Conservation (phyloP, 129 eudicot species). For the Centaurea solstitialis region DNA sequence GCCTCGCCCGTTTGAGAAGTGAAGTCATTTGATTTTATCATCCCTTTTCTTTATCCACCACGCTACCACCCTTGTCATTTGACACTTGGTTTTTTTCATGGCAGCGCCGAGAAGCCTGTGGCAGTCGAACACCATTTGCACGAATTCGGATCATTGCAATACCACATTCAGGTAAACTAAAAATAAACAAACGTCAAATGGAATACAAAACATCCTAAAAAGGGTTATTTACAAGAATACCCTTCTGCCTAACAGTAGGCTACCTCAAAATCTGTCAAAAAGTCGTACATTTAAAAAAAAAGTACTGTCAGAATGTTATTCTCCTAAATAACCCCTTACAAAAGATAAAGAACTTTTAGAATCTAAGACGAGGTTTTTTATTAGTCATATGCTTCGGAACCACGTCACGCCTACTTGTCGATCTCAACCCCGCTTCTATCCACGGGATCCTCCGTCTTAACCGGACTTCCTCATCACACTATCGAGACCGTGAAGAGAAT, state of each 20-base stretch:
- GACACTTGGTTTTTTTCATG: conserved; percentile 23
- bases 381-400: conserved; percentile 75
- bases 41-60: not conserved
- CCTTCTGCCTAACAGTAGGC: not conserved
- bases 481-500: conserved; percentile 51
- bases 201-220: not conserved
- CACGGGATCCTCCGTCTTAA: conserved; percentile 47
- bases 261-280: not conserved
- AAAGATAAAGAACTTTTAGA: not conserved
- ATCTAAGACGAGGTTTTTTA: conserved; percentile 15
- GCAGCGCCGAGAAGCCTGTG: conserved; percentile 68
- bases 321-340: not conserved
- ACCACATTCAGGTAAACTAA: conserved; percentile 73
- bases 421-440: conserved; percentile 78
- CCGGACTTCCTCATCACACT: conserved; percentile 43
- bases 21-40: not conserved
- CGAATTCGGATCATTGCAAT: conserved; percentile 91
- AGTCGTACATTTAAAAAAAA: not conserved
- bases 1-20: not conserved
- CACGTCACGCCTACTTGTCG: conserved; percentile 59
- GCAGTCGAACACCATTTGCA: conserved; percentile 82
- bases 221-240: not conserved
- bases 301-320: not conserved
- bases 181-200: not conserved
- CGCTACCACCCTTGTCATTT: not conserved